Base-by-base conservation (phyloP, 371 early-diverging fungal species). In the Apophysomyces elegans region DNA sequence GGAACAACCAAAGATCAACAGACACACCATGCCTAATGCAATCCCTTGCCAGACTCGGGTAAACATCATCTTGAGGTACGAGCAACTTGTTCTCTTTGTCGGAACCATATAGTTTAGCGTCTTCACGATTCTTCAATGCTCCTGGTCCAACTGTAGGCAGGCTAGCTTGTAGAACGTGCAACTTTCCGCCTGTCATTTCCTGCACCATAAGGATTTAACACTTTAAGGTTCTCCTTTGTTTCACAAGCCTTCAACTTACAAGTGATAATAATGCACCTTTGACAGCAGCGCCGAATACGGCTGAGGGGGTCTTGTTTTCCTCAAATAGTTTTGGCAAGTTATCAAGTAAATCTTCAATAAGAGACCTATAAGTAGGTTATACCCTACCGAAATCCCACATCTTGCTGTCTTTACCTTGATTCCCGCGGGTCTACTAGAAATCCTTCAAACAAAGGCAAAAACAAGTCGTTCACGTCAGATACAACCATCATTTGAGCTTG, bases 401-500 rank as follows among this genome's bases (percentile, higher is more conserved):
- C 54, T 8, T 16, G n/a, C 7, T 54, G 35, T 21, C 32, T 70
- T 63, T 76, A 81, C 79, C 71, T 73, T 16, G 95, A 91, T 66
- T 89, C 89, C 6, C 68, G 71, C 4, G 96, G 95, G 67, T 94
- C 91, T 4, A 96, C 97, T 41, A 96, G 80, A 0, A 76, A 92
- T 84, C 58, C 95, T 8, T 90, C 90, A 61, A 88, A 84, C 9
- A 97, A 74, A 1, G 99, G 99, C 13, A 96, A 91, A 86, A 98
- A 99, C 26, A 95, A 80, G 68, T 98, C 98, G 41, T 89, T 72
- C 21, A 96, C 75, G 75, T 99, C 99, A 0, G 95, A 84, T 1
- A 98, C 95, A n/a, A 97, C 92, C 84, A 98, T 83, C 95, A 98
- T 95, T 71, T 94, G 93, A 5, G 96, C 90, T 69, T 95, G 92